Evolutionary conservation across 2,329 filamentous ascomycete genomes (phyloP), one percentile per base, ranked within the genome.

Genomic region (Aspergillus japonicus): DNA sequence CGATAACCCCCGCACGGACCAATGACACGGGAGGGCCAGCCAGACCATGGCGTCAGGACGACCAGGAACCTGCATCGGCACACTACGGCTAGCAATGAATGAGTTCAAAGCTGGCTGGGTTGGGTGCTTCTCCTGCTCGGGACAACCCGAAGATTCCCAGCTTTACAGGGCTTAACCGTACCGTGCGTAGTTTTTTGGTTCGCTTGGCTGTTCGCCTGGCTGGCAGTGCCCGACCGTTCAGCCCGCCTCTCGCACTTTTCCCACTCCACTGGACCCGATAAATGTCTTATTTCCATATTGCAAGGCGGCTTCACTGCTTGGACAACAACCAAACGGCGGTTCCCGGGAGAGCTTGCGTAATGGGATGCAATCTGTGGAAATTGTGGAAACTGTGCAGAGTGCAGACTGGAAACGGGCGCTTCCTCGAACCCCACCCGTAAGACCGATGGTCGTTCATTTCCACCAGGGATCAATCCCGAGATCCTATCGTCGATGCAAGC

Each of bases 311-410:
- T 44, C 39, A 19, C n/a, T 44, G 39, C 39, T 44, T 19, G 12
- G 7, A 35, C 47, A 21, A 35, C 53, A 26, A 55, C 53, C 47
- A 47, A 47, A 55, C 53, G 53, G 44, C 53, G 26, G 42, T 42
- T 44, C 44, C 53, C 24, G 42, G 53, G 42, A 48, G 53, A 48
- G 53, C 53, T 55, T 55, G 53, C 53, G 53, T 55, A 55, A 55
- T 55, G 53, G 44, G 24, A 55, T 44, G 44, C 53, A 48, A 19
- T 44, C 39, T 12, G 39, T 44, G 39, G 39, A 44, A 44, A 7
- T 19, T 7, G n/a, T 44, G 39, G 39, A 44, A 44, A 44, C 39
- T 11, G 16, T 42, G 35, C 24, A 26, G 24, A 26, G 26, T 26
- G 26, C 14, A 44, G 16, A 19, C 39, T 44, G 39, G 39, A 44